These are phyloP conservation scores for Canavalia gladiata DNA, from an alignment of 306 rosid species.

Conservation along the genomic window DNA sequence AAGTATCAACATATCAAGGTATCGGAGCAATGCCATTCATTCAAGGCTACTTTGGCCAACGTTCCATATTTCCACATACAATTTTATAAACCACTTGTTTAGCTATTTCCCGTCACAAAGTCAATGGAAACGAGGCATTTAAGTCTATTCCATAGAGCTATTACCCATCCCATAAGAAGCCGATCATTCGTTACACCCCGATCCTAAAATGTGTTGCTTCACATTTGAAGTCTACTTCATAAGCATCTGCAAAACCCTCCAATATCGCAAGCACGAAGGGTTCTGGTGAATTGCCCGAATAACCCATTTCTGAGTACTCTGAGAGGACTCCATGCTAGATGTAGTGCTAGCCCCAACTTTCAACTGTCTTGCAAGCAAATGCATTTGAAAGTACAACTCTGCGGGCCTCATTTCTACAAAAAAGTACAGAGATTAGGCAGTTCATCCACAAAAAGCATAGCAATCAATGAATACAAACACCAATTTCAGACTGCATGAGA, in stretches of 20 bases:
- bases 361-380: conserved; percentile 72
- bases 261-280: conserved; percentile 86
- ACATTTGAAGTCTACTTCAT: conserved; percentile 38
- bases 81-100: neutral
- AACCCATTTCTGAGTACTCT: conserved; percentile 79
- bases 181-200: neutral
- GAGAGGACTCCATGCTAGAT: conserved; percentile 56
- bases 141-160: neutral
- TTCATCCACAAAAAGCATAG: conserved; percentile 16
- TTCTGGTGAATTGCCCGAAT: conserved; percentile 82
- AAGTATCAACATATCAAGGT: no score
- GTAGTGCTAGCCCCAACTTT: conserved; percentile 49
- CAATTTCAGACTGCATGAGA: conserved; percentile 23
- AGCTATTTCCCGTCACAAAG: conserved; percentile 13
- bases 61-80: neutral
- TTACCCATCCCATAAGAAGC: neutral
- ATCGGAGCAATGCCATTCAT: neutral
- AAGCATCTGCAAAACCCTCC: conserved; percentile 74
- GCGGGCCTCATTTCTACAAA: conserved; percentile 81
- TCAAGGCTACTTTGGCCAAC: neutral
- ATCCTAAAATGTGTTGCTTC: conserved; percentile 24
- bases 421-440: conserved; percentile 14
- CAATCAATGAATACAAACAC: neutral
- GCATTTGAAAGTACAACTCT: conserved; percentile 91
- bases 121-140: neutral